A percentile compares a stretch with the other conserved stretches of the same genome.
Evolutionary conservation across 2,329 filamentous ascomycete genomes (phyloP).

Genomic region (Volutella citrinella): DNA sequence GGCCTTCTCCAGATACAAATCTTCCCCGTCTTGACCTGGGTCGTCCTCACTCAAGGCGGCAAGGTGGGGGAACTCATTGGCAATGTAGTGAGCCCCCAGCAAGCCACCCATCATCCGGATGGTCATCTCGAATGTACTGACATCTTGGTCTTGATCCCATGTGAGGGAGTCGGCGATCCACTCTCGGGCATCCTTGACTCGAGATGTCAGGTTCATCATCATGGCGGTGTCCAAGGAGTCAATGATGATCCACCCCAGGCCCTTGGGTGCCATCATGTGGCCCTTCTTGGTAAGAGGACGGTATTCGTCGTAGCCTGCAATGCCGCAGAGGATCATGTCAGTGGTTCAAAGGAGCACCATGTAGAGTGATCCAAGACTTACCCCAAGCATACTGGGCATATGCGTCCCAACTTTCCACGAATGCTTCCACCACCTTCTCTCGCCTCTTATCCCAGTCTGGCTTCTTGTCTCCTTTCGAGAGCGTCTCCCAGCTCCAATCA

Average conservation of each 20-base stretch:
- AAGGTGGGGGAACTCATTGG: constrained; percentile 74
- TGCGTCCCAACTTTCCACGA: constrained; percentile 86
- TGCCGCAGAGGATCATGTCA: background rate
- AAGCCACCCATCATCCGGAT: constrained; percentile 96
- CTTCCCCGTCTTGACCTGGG: constrained; percentile 71
- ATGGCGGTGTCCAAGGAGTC: constrained; percentile 96
- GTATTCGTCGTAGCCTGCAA: constrained; percentile 76
- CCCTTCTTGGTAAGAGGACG: constrained; percentile 78
- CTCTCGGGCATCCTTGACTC: constrained; percentile 78
- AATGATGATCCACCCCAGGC: constrained; percentile 97
- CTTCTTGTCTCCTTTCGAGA: constrained; percentile 43
- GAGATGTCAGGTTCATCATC: constrained; percentile 92
- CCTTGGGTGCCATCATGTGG: constrained; percentile 79
- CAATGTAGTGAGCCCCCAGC: constrained; percentile 92
- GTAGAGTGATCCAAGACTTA: constrained; percentile 53
- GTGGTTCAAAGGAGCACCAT: too few relatives aligned
- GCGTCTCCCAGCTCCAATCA: constrained; percentile 58
- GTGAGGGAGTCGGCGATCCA: constrained; percentile 81
- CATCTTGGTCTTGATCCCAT: constrained; percentile 91
- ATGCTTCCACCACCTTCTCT: constrained; percentile 82
- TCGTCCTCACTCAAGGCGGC: constrained; percentile 73
- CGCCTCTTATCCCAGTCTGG: constrained; percentile 76
- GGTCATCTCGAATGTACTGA: constrained; percentile 97
- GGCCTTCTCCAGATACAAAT: constrained; percentile 94
- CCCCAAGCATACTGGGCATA: constrained; percentile 95